Evolutionary conservation across 169 alveolate species (phyloP).

Genomic region (Eimeria maxima): DNA sequence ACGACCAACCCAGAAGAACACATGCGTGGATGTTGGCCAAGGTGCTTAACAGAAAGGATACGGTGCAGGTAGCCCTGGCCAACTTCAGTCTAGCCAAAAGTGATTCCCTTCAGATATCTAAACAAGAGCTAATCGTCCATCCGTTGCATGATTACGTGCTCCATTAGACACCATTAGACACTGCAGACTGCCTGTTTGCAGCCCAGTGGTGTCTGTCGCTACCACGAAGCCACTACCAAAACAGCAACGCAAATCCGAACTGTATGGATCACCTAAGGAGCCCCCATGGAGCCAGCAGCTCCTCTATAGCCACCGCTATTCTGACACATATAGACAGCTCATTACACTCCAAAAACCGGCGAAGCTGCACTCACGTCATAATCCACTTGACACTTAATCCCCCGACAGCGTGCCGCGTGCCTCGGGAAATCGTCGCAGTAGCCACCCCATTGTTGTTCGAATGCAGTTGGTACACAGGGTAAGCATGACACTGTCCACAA

Average conservation of each 20-base stretch:
- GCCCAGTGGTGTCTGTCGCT: slow-evolving; percentile 19
- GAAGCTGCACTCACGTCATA: slow-evolving; percentile 1
- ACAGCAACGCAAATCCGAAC: slow-evolving; percentile 54
- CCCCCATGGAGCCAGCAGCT: slow-evolving; percentile 18
- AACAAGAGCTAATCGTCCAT: slow-evolving; percentile 25
- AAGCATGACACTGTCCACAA: not conserved
- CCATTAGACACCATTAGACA: not conserved
- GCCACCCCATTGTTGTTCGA: not conserved
- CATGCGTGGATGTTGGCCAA: slow-evolving; percentile 16
- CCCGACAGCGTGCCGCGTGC: slow-evolving; percentile 16
- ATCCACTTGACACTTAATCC: not conserved
- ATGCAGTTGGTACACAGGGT: not conserved
- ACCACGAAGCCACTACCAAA: slow-evolving; percentile 22
- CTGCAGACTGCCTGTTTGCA: slow-evolving; percentile 8
- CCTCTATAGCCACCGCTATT: slow-evolving; percentile 1
- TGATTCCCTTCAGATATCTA: slow-evolving; percentile 37
- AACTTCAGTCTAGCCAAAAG: slow-evolving; percentile 4
- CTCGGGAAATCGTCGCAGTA: slow-evolving; percentile 13
- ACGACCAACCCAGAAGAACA: not conserved
- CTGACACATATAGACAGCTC: slow-evolving; percentile 30
- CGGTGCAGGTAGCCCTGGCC: slow-evolving; percentile 42
- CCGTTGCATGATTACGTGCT: not conserved
- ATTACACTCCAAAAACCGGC: slow-evolving; percentile 23
- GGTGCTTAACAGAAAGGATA: slow-evolving; percentile 9
- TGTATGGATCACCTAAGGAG: slow-evolving; percentile 16